Percentiles rank a stretch among this genome's conserved stretches.
phyloP scores from a whole-genome alignment of 352 stramenopile species.

The Globisporangium heterothallicum region DNA sequence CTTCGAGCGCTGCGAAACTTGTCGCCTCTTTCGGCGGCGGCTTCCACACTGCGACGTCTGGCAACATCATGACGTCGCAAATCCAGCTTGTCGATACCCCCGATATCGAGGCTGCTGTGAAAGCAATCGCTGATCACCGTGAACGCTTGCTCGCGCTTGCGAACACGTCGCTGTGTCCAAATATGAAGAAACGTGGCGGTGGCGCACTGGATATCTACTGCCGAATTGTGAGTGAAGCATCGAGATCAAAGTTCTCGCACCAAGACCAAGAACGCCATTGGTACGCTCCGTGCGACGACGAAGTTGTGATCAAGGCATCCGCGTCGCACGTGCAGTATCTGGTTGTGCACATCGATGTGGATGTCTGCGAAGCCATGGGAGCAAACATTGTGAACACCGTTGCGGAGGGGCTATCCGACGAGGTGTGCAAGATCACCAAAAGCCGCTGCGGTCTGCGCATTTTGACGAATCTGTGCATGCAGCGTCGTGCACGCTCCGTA shows the following conservation, averaged over 20 bases:
- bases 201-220: constrained; percentile 77
- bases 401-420: constrained; percentile 68
- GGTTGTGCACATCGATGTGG: constrained; percentile 84
- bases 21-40: constrained; percentile 64
- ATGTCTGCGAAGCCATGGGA: constrained; percentile 87
- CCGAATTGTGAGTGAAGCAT: constrained; percentile 58
- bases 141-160: constrained; percentile 58
- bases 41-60: constrained; percentile 66
- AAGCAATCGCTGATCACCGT: constrained; percentile 43
- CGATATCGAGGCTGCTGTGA: constrained; percentile 51
- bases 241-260: constrained; percentile 16
- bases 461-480: constrained; percentile 86
- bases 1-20: constrained; percentile 80
- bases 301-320: constrained; percentile 44
- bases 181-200: constrained; percentile 85
- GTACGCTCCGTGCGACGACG: constrained; percentile 56
- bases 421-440: constrained; percentile 61
- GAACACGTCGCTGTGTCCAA: constrained; percentile 73
- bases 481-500: constrained; percentile 54
- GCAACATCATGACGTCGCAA: constrained; percentile 87
- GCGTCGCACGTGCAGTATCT: constrained; percentile 33
- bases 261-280: constrained; percentile 26
- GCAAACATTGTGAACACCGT: constrained; percentile 89
- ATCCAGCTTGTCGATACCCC: constrained; percentile 74
- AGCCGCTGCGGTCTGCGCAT: constrained; percentile 76